Percentiles rank a stretch among this genome's conserved stretches.
Evolutionary conservation across 2,329 filamentous ascomycete species (phyloP).

Genomic region (Ilyonectria robusta): DNA sequence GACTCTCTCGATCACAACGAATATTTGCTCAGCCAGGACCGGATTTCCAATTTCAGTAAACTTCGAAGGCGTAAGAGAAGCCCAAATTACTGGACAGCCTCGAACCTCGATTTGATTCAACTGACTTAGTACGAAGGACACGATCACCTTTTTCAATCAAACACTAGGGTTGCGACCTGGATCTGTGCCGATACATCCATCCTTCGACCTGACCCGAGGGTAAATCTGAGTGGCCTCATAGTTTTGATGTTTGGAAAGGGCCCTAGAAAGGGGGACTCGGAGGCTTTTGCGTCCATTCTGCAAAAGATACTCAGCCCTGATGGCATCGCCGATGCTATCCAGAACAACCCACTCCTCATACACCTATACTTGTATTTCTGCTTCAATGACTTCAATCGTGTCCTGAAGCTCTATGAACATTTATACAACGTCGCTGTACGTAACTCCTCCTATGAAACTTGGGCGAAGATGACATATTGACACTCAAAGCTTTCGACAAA

Average conservation of each 20-base stretch:
- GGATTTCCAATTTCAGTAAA: not conserved
- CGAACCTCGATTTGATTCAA: not conserved
- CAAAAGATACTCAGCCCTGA: not conserved
- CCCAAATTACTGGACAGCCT: no score
- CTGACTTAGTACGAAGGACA: constrained; percentile 4
- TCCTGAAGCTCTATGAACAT: constrained; percentile 7
- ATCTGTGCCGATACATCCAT: constrained; percentile 1
- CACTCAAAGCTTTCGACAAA: constrained; percentile 3
- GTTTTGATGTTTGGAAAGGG: constrained; percentile 21
- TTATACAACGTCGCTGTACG: constrained; percentile 10
- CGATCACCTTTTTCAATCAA: constrained; percentile 6
- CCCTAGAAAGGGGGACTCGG: not conserved
- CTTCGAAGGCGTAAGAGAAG: not conserved
- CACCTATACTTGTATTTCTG: constrained; percentile 14
- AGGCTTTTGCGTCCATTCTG: constrained; percentile 5
- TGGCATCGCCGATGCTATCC: constrained; percentile 13
- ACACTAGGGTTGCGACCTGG: constrained; percentile 22
- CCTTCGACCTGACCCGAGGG: not conserved
- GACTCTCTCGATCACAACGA: not conserved
- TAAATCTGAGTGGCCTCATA: constrained; percentile 3
- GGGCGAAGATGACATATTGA: not conserved
- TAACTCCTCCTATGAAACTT: not conserved
- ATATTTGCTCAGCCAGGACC: not conserved
- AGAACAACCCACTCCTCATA: constrained; percentile 18
- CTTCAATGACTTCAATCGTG: constrained; percentile 12